These are phyloP conservation scores for Vanilla planifolia DNA, from an alignment of 106 monocot species.

Conservation along the genomic window DNA sequence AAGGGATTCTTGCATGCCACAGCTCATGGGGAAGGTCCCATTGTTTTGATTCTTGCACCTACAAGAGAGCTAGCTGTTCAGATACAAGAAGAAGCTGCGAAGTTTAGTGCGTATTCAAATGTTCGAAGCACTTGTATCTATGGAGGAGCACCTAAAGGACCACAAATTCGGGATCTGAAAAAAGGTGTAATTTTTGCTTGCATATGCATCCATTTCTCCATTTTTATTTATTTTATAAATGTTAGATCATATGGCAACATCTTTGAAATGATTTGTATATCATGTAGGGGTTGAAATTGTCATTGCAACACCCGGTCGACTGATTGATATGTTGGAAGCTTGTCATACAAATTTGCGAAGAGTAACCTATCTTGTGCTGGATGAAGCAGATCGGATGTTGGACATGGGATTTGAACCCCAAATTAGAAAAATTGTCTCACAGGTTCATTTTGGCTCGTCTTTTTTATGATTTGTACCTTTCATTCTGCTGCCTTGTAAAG, in stretches of 20 bases:
- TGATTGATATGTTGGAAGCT: slow-evolving; percentile 97
- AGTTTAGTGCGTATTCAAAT: slow-evolving; percentile 73
- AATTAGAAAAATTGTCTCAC: slow-evolving; percentile 84
- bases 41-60: slow-evolving; percentile 79
- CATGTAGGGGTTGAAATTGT: slow-evolving; percentile 92
- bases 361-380: slow-evolving; percentile 91
- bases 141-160: slow-evolving; percentile 96
- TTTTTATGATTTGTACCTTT: no score
- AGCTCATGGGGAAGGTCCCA: slow-evolving; percentile 83
- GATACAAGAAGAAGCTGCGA: slow-evolving; percentile 90
- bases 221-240: neutral
- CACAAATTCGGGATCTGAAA: slow-evolving; percentile 91
- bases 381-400: slow-evolving; percentile 98
- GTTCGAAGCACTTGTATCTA: slow-evolving; percentile 85
- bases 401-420: slow-evolving; percentile 99
- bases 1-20: slow-evolving; percentile 11
- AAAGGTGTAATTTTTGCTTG: slow-evolving; percentile 49
- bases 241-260: no score
- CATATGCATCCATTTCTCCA: neutral
- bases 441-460: slow-evolving; percentile 29
- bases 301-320: slow-evolving; percentile 91
- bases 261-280: neutral
- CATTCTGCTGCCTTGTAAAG: no score
- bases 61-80: slow-evolving; percentile 97
- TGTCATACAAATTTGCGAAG: slow-evolving; percentile 76